phyloP scores from a whole-genome alignment of 140 eudicot genomes.

The Oenanthe javanica region DNA sequence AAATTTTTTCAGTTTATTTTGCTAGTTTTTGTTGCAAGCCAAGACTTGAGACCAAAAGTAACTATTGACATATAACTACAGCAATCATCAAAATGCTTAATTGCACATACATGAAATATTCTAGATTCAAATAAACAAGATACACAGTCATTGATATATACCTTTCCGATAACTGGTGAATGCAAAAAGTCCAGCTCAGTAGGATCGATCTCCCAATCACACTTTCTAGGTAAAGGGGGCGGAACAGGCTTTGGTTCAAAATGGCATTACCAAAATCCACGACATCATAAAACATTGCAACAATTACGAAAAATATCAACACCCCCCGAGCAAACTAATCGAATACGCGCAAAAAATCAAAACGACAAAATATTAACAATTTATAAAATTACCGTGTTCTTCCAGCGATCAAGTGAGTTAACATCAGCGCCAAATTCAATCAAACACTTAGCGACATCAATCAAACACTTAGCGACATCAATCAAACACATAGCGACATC shows the following conservation, averaged over 20 bases:
- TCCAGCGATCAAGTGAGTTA: slow-evolving; percentile 98
- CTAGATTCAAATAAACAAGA: not conserved
- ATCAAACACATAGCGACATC: slow-evolving; percentile 78
- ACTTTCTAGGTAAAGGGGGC: slow-evolving; percentile 91
- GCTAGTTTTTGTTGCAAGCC: not conserved
- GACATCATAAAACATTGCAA: too few relatives aligned
- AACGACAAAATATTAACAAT: not conserved
- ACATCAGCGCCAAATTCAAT: slow-evolving; percentile 82
- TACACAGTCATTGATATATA: slow-evolving; percentile 18
- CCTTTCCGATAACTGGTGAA: slow-evolving; percentile 88
- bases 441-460: slow-evolving; percentile 77
- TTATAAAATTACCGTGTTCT: slow-evolving; percentile 49
- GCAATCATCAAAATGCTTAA: not conserved
- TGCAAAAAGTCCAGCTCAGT: slow-evolving; percentile 77
- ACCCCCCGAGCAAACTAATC: not conserved
- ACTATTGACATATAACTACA: not conserved
- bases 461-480: slow-evolving; percentile 78
- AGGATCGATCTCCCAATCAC: slow-evolving; percentile 99
- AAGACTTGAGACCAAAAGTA: not conserved
- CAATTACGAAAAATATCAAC: too few relatives aligned
- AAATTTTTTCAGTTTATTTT: not conserved
- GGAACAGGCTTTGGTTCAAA: slow-evolving; percentile 94
- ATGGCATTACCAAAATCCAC: slow-evolving; percentile 32
- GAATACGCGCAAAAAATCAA: not conserved
- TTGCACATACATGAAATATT: not conserved